These are phyloP conservation scores for Leptographium lundbergii DNA, from an alignment of 2,329 filamentous ascomycete species.

Conservation along the genomic window DNA sequence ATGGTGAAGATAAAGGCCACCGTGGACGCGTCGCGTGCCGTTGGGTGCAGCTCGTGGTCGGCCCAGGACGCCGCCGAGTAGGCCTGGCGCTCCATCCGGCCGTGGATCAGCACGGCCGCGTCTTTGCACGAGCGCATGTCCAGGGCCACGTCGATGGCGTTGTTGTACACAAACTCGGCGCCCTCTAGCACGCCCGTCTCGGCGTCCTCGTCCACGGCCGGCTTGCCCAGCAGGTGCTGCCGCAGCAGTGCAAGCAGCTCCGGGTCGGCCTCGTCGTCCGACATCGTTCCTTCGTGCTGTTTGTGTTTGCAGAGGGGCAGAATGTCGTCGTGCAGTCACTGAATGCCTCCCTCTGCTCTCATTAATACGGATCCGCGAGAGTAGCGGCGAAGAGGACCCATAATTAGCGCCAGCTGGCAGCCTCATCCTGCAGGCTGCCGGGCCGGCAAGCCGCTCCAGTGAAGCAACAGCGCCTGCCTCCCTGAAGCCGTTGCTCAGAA, in stretches of 20 bases:
- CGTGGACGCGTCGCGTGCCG: slow-evolving; percentile 63
- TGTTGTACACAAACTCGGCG: slow-evolving; percentile 81
- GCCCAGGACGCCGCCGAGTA: slow-evolving; percentile 84
- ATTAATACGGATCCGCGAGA: background rate
- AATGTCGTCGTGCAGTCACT: no score
- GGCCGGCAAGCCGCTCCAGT: background rate
- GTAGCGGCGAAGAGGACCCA: background rate
- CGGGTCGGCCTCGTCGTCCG: slow-evolving; percentile 80
- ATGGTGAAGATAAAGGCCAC: slow-evolving; percentile 94
- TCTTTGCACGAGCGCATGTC: slow-evolving; percentile 71
- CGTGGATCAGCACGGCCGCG: slow-evolving; percentile 68
- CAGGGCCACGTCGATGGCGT: slow-evolving; percentile 83
- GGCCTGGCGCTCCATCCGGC: slow-evolving; percentile 67
- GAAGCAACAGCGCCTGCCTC: background rate
- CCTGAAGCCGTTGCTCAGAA: background rate
- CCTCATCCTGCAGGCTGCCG: background rate
- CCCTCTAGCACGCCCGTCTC: slow-evolving; percentile 73
- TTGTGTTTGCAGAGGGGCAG: background rate
- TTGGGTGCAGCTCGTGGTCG: slow-evolving; percentile 79
- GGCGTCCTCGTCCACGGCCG: slow-evolving; percentile 41
- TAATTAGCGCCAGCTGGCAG: background rate
- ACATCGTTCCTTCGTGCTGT: slow-evolving; percentile 46
- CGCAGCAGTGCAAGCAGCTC: slow-evolving; percentile 80
- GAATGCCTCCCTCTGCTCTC: background rate
- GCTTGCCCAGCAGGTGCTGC: slow-evolving; percentile 57